These are phyloP conservation scores for Ogataea methylovora DNA, from an alignment of 805 yeast species.

Conservation along the genomic window DNA sequence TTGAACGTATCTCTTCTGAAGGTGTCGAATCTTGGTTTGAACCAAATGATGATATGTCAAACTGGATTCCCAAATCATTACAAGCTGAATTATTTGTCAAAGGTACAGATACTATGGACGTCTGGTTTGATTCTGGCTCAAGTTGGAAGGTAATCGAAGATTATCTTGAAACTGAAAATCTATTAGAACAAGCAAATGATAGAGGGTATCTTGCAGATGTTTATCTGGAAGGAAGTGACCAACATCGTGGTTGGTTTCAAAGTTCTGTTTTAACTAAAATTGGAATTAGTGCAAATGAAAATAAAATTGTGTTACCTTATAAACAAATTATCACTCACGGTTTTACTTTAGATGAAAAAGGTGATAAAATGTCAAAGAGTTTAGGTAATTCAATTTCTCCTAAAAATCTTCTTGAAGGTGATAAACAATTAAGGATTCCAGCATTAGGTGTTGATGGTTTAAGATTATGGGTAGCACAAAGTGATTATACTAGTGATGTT, in stretches of 20 bases:
- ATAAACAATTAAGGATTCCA: slow-evolving; percentile 39
- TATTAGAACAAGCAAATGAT: slow-evolving; percentile 21
- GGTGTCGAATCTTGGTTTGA: slow-evolving; percentile 82
- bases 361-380: slow-evolving; percentile 91
- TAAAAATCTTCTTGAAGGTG: slow-evolving; percentile 55
- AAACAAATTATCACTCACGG: slow-evolving; percentile 84
- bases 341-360: slow-evolving; percentile 78
- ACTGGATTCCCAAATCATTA: slow-evolving; percentile 67
- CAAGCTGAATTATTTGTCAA: slow-evolving; percentile 41
- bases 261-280: slow-evolving; percentile 79
- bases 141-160: slow-evolving; percentile 66
- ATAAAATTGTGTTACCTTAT: slow-evolving; percentile 44
- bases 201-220: slow-evolving; percentile 59
- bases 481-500: slow-evolving; percentile 80
- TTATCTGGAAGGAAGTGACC: slow-evolving; percentile 97
- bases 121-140: slow-evolving; percentile 97
- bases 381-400: slow-evolving; percentile 80
- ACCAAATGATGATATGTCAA: slow-evolving; percentile 29
- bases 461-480: slow-evolving; percentile 83
- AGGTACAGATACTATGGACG: slow-evolving; percentile 93
- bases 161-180: slow-evolving; percentile 27
- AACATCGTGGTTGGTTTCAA: slow-evolving; percentile 99
- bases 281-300: slow-evolving; percentile 22
- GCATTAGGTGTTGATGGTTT: slow-evolving; percentile 85
- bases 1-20: slow-evolving; percentile 41